These are phyloP conservation scores for Ustilago tritici DNA, from an alignment of 1,284 basidiomycete species.

Conservation along the genomic window DNA sequence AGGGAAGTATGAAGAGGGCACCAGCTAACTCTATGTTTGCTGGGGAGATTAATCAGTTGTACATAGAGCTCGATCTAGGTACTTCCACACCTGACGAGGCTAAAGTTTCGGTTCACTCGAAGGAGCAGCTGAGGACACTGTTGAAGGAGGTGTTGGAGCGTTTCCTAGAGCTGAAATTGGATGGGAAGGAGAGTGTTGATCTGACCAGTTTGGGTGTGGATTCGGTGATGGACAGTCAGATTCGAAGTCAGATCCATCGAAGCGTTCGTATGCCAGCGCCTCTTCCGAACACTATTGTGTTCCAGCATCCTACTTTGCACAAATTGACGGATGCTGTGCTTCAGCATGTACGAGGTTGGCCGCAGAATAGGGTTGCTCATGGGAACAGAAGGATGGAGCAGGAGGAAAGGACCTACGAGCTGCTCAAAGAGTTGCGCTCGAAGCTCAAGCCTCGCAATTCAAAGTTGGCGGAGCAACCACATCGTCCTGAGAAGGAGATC, in stretches of 20 bases:
- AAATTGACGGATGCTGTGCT: conserved; percentile 62
- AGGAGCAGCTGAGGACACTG: conserved; percentile 18
- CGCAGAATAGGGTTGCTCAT: neutral
- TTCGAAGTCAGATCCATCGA: conserved; percentile 69
- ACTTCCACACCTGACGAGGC: conserved; percentile 28
- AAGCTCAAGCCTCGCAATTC: conserved; percentile 21
- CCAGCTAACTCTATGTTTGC: conserved; percentile 29
- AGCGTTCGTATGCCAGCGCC: conserved; percentile 21
- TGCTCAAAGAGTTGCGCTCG: conserved; percentile 20
- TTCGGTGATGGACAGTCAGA: conserved; percentile 75
- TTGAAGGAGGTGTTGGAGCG: conserved; percentile 26
- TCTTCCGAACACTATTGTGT: conserved; percentile 71
- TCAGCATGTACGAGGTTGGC: conserved; percentile 13
- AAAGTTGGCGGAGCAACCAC: neutral
- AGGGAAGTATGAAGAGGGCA: conserved; percentile 41
- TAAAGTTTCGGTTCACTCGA: conserved; percentile 15
- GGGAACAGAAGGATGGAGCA: conserved; percentile 57
- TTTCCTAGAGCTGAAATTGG: conserved; percentile 58
- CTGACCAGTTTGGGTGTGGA: conserved; percentile 74
- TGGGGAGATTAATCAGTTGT: conserved; percentile 30
- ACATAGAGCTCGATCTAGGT: conserved; percentile 42
- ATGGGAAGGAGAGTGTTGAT: conserved; percentile 64
- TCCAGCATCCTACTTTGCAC: conserved; percentile 72
- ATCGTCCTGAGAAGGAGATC: conserved; percentile 7
- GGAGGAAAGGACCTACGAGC: conserved; percentile 37